Evolutionary conservation across 2,329 filamentous ascomycete species (phyloP).

Genomic region (Metarhizium humberi): DNA sequence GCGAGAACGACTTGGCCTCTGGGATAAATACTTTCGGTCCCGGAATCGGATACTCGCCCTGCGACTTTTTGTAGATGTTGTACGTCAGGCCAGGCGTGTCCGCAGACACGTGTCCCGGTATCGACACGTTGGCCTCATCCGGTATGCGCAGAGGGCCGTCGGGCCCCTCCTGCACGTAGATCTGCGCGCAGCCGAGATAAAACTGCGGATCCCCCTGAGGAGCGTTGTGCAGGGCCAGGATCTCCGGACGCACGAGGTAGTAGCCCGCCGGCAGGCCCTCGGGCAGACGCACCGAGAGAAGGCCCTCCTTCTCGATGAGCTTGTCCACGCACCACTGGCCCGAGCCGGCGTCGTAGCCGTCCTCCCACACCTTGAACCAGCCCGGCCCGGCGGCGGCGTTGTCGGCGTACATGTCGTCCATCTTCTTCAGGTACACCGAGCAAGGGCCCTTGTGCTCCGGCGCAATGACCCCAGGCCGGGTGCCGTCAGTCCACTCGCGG

Average conservation of each 20-base stretch:
- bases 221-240: conserved; percentile 59
- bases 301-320: conserved; percentile 54
- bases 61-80: conserved; percentile 49
- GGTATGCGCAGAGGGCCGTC: conserved; percentile 30
- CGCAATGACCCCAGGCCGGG: conserved; percentile 47
- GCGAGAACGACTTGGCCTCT: conserved; percentile 7
- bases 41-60: conserved; percentile 43
- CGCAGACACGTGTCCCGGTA: conserved; percentile 55
- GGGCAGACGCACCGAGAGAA: conserved; percentile 54
- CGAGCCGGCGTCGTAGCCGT: conserved; percentile 49
- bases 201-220: conserved; percentile 56
- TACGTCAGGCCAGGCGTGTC: conserved; percentile 48
- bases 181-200: conserved; percentile 63
- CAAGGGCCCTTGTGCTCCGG: conserved; percentile 58
- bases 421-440: conserved; percentile 64
- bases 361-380: conserved; percentile 73
- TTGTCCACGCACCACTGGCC: conserved; percentile 62
- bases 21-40: conserved; percentile 44
- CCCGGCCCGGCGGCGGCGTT: conserved; percentile 48
- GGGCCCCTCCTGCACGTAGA: conserved; percentile 46
- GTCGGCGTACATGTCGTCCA: conserved; percentile 42
- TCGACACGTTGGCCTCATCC: conserved; percentile 35
- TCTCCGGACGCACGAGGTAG: conserved; percentile 64
- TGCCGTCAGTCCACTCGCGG: conserved; percentile 49
- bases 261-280: conserved; percentile 51